phyloP scores from a whole-genome alignment of 2,329 filamentous ascomycete genomes.

The Cladosporium oxysporum region DNA sequence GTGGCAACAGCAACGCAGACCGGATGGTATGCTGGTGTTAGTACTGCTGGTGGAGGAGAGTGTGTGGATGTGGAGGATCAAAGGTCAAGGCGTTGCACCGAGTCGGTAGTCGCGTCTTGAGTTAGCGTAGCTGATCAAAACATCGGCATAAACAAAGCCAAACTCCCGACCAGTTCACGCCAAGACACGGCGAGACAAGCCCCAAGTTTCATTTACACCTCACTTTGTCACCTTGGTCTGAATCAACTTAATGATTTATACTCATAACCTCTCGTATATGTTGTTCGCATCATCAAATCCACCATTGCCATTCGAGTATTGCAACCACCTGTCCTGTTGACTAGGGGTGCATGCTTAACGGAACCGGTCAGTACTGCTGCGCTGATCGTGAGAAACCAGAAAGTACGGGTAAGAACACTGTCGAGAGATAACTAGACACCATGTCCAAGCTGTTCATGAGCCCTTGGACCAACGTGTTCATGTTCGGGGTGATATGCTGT shows the following conservation, averaged over 20 bases:
- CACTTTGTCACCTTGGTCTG: not conserved
- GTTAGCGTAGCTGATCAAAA: slow-evolving; percentile 6
- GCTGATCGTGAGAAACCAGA: not conserved
- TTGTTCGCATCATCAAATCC: not conserved
- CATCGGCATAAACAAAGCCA: slow-evolving; percentile 9
- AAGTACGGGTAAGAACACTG: not conserved
- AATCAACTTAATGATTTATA: not conserved
- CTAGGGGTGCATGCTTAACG: not conserved
- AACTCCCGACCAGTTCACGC: not conserved
- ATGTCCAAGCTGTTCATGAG: not conserved
- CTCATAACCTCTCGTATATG: not conserved
- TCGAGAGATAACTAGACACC: not conserved
- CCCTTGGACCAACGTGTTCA: not conserved
- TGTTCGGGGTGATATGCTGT: not conserved
- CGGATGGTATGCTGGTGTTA: slow-evolving; percentile 14
- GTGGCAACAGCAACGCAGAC: not conserved
- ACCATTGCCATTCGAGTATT: too few relatives aligned
- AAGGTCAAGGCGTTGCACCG: slow-evolving; percentile 5
- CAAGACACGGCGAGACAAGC: not conserved
- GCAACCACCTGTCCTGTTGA: too few relatives aligned
- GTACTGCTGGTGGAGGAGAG: slow-evolving; percentile 4
- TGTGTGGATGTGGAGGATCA: slow-evolving; percentile 2
- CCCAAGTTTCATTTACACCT: not conserved
- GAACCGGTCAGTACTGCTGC: not conserved
- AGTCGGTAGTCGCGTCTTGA: slow-evolving; percentile 10